Evolutionary conservation across 2,329 filamentous ascomycete genomes (phyloP), one percentile per base, ranked within the genome.

Genomic region (Colletotrichum cuscutae): DNA sequence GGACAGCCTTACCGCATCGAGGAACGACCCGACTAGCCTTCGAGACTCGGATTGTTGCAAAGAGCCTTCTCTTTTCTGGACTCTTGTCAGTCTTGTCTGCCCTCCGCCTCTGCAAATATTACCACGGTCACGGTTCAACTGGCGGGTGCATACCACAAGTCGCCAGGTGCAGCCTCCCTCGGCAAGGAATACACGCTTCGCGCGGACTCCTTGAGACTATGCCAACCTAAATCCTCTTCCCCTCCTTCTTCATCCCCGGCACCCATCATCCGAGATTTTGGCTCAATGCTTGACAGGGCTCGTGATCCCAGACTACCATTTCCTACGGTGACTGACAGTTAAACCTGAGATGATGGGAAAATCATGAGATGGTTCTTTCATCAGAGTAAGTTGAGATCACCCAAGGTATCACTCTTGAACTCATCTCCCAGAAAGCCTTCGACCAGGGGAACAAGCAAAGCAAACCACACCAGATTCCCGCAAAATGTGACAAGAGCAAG

Each of bases 1-100:
- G 66, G 70, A 70, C 56, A 65, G 19, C 46, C 60, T 71, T 65
- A 28, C 66, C 71, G 59, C 26, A 65, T 52, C 24, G 15, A 61
- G 66, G 56, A 32, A 15, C 9, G 13, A 56, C 5, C 54, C 37
- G 71, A 73, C 66, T 46, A 61, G 71, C 66, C 60, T 42, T 70
- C 56, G 71, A 73, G 60, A 73, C 71, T 58, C 22, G 35, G 63
- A n/a, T 22, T 61, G 71, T 73, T 61, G 35, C 71, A 73, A 73
- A 61, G 59, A 12, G 52, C 37, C 19, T 26, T 13, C 13, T 32
- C n/a, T 11, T 2, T 42, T 53, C 11, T 6, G 22, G 52, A 5
- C 52, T 54, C 22, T 15, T 26, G 52, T 24, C 37, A 42, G 37
- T 42, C 37, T 42, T 42, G 37, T 42, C 37, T 42, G 37, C 37